A percentile compares a stretch with the other conserved stretches of the same genome.
These are phyloP conservation scores for Pichia californica DNA, from an alignment of 805 yeast genomes.

Conservation along the genomic window DNA sequence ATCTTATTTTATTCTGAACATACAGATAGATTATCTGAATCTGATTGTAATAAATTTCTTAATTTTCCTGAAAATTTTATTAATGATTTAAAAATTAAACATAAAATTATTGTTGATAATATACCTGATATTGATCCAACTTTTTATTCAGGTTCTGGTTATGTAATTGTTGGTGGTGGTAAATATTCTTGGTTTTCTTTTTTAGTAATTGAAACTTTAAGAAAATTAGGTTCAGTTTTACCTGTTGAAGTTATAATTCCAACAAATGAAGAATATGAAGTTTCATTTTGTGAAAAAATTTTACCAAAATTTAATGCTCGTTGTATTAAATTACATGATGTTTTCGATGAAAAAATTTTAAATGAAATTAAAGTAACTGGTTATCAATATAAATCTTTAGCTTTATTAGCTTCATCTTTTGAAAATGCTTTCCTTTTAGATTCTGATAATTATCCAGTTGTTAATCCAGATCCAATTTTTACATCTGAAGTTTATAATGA, in stretches of 20 bases:
- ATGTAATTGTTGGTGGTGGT: slow-evolving; percentile 40
- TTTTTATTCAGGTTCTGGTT: slow-evolving; percentile 26
- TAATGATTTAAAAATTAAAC: slow-evolving; percentile 39
- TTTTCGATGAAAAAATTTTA: slow-evolving; percentile 27
- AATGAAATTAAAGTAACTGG: slow-evolving; percentile 23
- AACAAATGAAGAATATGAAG: slow-evolving; percentile 13
- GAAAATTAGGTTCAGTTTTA: slow-evolving; percentile 36
- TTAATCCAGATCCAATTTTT: slow-evolving; percentile 46
- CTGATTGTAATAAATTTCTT: slow-evolving; percentile 8
- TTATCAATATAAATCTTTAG: slow-evolving; percentile 37
- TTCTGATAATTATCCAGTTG: slow-evolving; percentile 40
- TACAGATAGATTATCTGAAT: slow-evolving; percentile 10
- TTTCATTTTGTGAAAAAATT: slow-evolving; percentile 27
- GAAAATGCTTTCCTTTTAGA: slow-evolving; percentile 41
- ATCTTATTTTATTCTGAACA: slow-evolving; percentile 10
- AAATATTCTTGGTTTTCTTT: slow-evolving; percentile 36
- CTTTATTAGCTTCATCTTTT: slow-evolving; percentile 42
- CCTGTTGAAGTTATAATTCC: slow-evolving; percentile 27
- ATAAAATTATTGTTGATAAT: slow-evolving; percentile 36
- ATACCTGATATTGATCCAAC: slow-evolving; percentile 36
- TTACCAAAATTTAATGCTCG: slow-evolving; percentile 36
- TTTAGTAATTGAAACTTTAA: slow-evolving; percentile 33
- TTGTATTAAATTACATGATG: slow-evolving; percentile 35
- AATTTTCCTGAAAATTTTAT: slow-evolving; percentile 34
- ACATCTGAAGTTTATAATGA: slow-evolving; percentile 37